Conservation (phyloP, 257 asterid species). For the Jacaranda mimosifolia region DNA sequence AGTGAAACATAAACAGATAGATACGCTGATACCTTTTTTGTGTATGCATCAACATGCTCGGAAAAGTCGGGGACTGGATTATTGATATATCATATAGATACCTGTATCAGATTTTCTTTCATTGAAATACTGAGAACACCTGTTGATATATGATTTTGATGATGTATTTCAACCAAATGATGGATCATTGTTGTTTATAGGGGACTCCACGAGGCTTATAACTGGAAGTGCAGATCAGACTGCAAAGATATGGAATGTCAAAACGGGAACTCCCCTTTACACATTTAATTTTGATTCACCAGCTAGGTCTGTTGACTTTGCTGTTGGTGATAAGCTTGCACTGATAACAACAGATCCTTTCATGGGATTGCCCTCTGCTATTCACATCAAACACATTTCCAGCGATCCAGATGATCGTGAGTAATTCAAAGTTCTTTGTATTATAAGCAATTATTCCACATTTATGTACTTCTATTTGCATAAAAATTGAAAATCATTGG, state of each 20-base stretch:
- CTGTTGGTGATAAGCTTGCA: slow-evolving; percentile 83
- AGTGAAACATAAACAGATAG: neutral
- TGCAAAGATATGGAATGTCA: slow-evolving; percentile 88
- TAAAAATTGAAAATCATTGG: neutral
- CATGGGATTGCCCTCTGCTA: slow-evolving; percentile 81
- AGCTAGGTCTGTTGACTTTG: slow-evolving; percentile 77
- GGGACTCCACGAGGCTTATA: slow-evolving; percentile 80
- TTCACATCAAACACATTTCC: slow-evolving; percentile 79
- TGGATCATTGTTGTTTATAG: slow-evolving; percentile 43
- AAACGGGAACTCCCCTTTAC: slow-evolving; percentile 64
- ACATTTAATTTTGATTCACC: slow-evolving; percentile 87
- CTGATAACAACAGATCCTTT: slow-evolving; percentile 92
- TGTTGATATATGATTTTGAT: neutral
- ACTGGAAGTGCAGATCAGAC: slow-evolving; percentile 97
- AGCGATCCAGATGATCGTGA: slow-evolving; percentile 69
- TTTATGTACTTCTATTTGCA: slow-evolving; percentile 4
- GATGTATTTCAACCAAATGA: neutral
- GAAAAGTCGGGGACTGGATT: neutral
- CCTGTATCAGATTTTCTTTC: slow-evolving; percentile 1
- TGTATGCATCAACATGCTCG: neutral
- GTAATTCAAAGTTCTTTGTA: slow-evolving; percentile 39
- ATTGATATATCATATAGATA: neutral
- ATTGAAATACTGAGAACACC: neutral
- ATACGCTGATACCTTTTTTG: neutral
- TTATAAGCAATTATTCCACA: slow-evolving; percentile 4